These are phyloP conservation scores for Rhizopus stolonifer DNA, from an alignment of 371 early-diverging fungal genomes.

Conservation along the genomic window DNA sequence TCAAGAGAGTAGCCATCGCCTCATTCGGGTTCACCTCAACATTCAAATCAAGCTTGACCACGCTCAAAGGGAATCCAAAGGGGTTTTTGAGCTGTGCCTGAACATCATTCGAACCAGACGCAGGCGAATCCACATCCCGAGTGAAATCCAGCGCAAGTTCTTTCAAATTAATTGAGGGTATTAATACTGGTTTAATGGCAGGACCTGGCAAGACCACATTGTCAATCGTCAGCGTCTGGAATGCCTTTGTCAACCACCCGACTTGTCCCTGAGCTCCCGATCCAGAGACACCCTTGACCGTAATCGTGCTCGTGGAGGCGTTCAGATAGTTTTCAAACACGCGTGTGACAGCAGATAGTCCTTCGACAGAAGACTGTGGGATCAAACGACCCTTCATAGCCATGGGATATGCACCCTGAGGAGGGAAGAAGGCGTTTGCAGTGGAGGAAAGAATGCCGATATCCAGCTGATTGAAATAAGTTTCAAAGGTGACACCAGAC, in stretches of 20 bases:
- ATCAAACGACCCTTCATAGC: conserved; percentile 48
- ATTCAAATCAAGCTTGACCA: conserved; percentile 40
- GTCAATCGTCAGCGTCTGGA: conserved; percentile 34
- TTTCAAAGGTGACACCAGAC: conserved; percentile 24
- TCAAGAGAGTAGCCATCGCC: conserved; percentile 42
- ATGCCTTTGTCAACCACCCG: conserved; percentile 42
- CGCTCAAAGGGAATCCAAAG: conserved; percentile 55
- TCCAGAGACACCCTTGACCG: conserved; percentile 38
- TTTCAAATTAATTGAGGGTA: conserved; percentile 44
- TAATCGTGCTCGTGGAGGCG: conserved; percentile 31
- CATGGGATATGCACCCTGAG: conserved; percentile 19
- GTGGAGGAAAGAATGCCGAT: conserved; percentile 31
- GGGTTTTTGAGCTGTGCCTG: conserved; percentile 52
- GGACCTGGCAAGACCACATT: conserved; percentile 47
- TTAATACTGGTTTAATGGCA: conserved; percentile 32
- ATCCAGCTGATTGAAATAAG: conserved; percentile 22
- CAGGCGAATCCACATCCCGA: conserved; percentile 39
- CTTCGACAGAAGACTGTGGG: conserved; percentile 36
- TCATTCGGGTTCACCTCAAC: conserved; percentile 23
- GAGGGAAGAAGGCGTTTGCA: conserved; percentile 24
- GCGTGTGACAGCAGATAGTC: conserved; percentile 40
- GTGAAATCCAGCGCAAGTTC: conserved; percentile 54
- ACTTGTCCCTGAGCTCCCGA: conserved; percentile 38
- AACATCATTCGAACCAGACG: conserved; percentile 46
- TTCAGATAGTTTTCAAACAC: conserved; percentile 38